Evolutionary conservation across 2,329 filamentous ascomycete species (phyloP), one percentile per base, ranked within the genome.

Genomic region (Fusarium liriodendri): DNA sequence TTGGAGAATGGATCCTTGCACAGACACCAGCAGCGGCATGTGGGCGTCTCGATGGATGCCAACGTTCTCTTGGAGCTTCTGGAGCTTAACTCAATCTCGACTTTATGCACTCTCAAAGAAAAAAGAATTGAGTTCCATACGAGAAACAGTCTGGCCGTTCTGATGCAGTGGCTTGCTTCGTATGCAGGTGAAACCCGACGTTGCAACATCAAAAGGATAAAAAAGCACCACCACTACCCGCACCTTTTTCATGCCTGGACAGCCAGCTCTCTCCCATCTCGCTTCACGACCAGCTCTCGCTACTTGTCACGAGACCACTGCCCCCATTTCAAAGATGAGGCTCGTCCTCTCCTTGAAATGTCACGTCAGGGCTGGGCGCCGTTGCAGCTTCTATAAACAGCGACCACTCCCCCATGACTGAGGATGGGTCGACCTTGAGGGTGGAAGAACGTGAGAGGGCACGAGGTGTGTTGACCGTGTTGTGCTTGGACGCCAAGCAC

Each of bases 91-190:
- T 52, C 25, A 52, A 52, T 29, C 47, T 52, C 47, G 25, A 29
- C 29, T 33, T 57, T 35, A 57, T 57, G 20, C 27, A 55, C 52
- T 25, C 29, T 29, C 14, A 32, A 25, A 22, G 52, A 35, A 57
- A 57, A 33, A 35, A 57, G 32, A 70, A 58, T 72, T 63, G 38
- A 70, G 61, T 58, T 52, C 60, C 59, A 70, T 68, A 64, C 63
- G 54, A 64, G 55, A 47, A 57, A 25, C 58, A 54, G 20, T 33
- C 60, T 37, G 63, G 40, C 32, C 54, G 45, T 63, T 74, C 71
- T 74, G 71, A 72, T 74, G 71, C 68, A 74, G 68, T 74, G 71
- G 71, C 71, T 74, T 74, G 52, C 68, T 63, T 74, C 69, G 61
- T 72, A 72, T 64, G 40, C 64, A 65, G 52, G 62, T 74, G 71